Percentiles rank a stretch among this genome's conserved stretches.
Conservation (phyloP, 2,329 filamentous ascomycete genomes). For the Diaporthe citri region DNA sequence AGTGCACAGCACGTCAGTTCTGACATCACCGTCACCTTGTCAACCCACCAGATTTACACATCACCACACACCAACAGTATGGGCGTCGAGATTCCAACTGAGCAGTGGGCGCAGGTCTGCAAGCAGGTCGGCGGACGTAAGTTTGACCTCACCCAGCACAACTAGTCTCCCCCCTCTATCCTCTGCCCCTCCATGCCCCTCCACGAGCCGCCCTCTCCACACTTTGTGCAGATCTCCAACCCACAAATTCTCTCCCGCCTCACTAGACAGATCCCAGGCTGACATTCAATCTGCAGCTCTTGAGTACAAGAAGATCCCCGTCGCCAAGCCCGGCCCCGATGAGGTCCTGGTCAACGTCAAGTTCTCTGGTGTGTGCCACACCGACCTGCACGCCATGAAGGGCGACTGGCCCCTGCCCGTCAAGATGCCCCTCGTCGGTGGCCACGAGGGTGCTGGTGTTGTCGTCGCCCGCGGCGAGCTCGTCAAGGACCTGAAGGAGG, state of each 20-base stretch:
- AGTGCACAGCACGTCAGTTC: neutral
- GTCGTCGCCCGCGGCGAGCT: slow-evolving; percentile 90
- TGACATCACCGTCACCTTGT: slow-evolving; percentile 5
- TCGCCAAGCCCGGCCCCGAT: slow-evolving; percentile 84
- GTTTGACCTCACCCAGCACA: slow-evolving; percentile 48
- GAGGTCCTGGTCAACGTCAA: slow-evolving; percentile 94
- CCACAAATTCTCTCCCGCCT: neutral
- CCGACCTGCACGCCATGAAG: slow-evolving; percentile 82
- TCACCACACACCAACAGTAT: slow-evolving; percentile 52
- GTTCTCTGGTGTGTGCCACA: slow-evolving; percentile 82
- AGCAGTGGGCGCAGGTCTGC: slow-evolving; percentile 93
- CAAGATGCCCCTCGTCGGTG: slow-evolving; percentile 88
- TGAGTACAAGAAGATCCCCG: slow-evolving; percentile 84
- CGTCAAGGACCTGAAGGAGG: slow-evolving; percentile 63
- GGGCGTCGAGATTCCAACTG: slow-evolving; percentile 73
- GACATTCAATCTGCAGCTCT: slow-evolving; percentile 59
- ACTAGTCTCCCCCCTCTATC: slow-evolving; percentile 47
- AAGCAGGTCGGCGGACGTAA: slow-evolving; percentile 81
- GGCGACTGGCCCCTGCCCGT: slow-evolving; percentile 89
- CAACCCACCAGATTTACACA: slow-evolving; percentile 28
- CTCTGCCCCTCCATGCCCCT: neutral
- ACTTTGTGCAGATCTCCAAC: slow-evolving; percentile 5
- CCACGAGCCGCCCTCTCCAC: neutral
- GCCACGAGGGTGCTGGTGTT: slow-evolving; percentile 84
- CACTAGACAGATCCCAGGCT: slow-evolving; percentile 8